Evolutionary conservation across 208 protist genomes (phyloP).

Genomic region (Trypanosoma boissoni): DNA sequence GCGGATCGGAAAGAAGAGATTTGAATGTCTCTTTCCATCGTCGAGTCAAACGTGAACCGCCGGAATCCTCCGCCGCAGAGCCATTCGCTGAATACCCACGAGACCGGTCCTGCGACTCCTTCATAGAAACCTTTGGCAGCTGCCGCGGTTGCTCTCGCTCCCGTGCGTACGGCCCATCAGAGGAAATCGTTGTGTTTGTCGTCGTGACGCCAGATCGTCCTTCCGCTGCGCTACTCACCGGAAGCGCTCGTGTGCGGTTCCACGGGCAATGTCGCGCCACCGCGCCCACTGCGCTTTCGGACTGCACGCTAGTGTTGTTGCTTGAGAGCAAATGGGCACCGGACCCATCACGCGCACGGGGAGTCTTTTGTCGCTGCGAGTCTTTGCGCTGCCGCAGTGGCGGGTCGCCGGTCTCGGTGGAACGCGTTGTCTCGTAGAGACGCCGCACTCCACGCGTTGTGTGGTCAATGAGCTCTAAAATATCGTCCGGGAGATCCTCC

Average conservation of each 20-base stretch:
- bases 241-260: background rate
- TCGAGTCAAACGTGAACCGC: slow-evolving; percentile 27
- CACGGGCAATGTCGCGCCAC: background rate
- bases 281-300: no score
- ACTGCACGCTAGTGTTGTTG: no score
- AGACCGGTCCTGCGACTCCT: background rate
- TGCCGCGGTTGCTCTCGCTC: background rate
- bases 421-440: slow-evolving; percentile 42
- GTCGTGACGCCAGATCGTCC: slow-evolving; percentile 7
- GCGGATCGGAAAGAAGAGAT: slow-evolving; percentile 30
- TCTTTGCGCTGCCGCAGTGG: background rate
- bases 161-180: background rate
- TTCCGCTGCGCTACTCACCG: background rate
- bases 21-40: slow-evolving; percentile 55
- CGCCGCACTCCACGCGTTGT: slow-evolving; percentile 64
- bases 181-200: slow-evolving; percentile 16
- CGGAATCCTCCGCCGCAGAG: slow-evolving; percentile 9
- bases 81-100: background rate
- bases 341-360: background rate
- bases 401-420: background rate
- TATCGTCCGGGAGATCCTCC: slow-evolving; percentile 35
- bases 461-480: slow-evolving; percentile 53
- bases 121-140: background rate
- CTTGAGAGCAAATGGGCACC: no score
- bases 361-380: background rate